These are phyloP conservation scores for Venturia nashicola DNA, from an alignment of 2,329 filamentous ascomycete genomes.

Conservation along the genomic window DNA sequence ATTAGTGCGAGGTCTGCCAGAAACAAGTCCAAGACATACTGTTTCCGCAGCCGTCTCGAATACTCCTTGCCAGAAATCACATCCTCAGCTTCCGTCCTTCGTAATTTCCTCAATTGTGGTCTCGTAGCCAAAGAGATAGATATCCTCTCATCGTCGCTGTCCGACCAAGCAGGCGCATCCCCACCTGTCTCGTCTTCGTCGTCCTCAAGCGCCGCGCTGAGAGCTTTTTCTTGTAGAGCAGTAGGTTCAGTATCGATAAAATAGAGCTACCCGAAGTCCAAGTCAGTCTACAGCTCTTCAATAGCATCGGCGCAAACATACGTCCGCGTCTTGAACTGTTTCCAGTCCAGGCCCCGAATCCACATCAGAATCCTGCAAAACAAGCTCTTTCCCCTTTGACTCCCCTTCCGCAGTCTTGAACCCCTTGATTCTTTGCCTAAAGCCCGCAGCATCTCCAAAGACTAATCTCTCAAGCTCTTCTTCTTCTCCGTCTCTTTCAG, in stretches of 20 bases:
- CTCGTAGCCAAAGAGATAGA: constrained; percentile 69
- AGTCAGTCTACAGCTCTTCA: background rate
- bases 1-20: background rate
- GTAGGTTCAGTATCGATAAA: constrained; percentile 60
- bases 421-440: constrained; percentile 59
- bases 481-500: constrained; percentile 70
- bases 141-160: constrained; percentile 88
- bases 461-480: constrained; percentile 78
- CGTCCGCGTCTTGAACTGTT: constrained; percentile 62
- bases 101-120: constrained; percentile 68
- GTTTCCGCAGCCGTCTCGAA: constrained; percentile 62
- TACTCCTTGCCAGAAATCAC: constrained; percentile 81
- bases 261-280: constrained; percentile 45
- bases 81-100: constrained; percentile 72
- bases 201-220: constrained; percentile 28
- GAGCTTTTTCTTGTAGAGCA: constrained; percentile 27
- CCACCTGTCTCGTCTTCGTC: constrained; percentile 24
- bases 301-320: constrained; percentile 17
- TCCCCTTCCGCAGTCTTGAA: constrained; percentile 33
- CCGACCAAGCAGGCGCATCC: constrained; percentile 65
- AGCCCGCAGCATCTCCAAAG: constrained; percentile 76
- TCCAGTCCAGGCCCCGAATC: constrained; percentile 42
- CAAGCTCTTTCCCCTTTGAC: constrained; percentile 19
- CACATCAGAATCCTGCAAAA: constrained; percentile 29
- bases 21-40: constrained; percentile 39